These are phyloP conservation scores for Esteya vermicola DNA, from an alignment of 2,329 filamentous ascomycete genomes.

Conservation along the genomic window DNA sequence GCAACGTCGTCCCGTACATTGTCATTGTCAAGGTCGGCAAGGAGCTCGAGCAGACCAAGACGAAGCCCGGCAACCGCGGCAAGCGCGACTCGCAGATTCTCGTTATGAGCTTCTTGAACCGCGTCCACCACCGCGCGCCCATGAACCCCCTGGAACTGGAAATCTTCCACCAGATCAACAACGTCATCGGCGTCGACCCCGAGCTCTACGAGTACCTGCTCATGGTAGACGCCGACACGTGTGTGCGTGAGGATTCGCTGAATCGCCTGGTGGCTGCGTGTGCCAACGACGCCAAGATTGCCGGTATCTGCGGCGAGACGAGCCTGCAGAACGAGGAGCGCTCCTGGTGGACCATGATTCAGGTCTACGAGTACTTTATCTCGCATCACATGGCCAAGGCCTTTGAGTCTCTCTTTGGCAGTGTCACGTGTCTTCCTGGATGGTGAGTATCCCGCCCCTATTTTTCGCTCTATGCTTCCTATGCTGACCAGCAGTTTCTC, in stretches of 20 bases:
- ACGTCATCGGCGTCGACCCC: constrained; percentile 94
- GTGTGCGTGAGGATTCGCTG: constrained; percentile 79
- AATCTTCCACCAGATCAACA: constrained; percentile 99
- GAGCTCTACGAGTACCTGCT: constrained; percentile 94
- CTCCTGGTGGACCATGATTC: constrained; percentile 99
- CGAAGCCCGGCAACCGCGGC: constrained; percentile 93
- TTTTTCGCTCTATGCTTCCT: neutral
- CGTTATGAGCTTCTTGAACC: constrained; percentile 94
- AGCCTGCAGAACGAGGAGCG: constrained; percentile 89
- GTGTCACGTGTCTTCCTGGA: constrained; percentile 95
- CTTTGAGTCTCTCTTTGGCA: constrained; percentile 94
- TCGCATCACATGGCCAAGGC: constrained; percentile 94
- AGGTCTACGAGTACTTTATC: constrained; percentile 99
- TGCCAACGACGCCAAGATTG: constrained; percentile 88
- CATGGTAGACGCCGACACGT: constrained; percentile 97
- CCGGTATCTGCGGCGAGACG: constrained; percentile 94
- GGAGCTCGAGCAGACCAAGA: constrained; percentile 78
- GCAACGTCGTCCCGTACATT: constrained; percentile 91
- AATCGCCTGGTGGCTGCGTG: constrained; percentile 88
- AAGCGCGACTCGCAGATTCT: constrained; percentile 97
- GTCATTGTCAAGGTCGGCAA: constrained; percentile 96
- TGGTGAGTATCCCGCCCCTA: constrained; percentile 51
- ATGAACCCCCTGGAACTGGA: constrained; percentile 96
- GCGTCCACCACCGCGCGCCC: constrained; percentile 81
- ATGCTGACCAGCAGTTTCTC: constrained; percentile 55